Base-by-base conservation (phyloP, 2,329 filamentous ascomycete species). In the Ophiostoma pallidulum region DNA sequence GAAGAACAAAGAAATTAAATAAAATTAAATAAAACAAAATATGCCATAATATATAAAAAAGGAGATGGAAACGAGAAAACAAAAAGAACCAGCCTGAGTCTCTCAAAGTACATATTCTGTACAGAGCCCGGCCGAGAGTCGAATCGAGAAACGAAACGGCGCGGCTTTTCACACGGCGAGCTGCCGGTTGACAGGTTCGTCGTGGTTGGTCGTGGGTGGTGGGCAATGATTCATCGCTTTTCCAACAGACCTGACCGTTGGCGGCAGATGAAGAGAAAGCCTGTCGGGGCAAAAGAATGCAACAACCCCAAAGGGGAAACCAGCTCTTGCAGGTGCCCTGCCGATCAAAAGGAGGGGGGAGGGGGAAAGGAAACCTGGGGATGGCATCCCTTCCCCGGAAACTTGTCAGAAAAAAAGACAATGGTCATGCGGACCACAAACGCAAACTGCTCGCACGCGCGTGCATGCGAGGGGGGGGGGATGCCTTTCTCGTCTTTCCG, bases 221-320 rank as follows among this genome's bases (percentile, higher is more conserved):
- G n/a, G n/a, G n/a, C 18, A 42, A 43, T 43, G 41, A 43, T 35
- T 43, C 41, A 43, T 28, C 24, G 24, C 24, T 6, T 28, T 28
- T 10, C 24, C 24, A 28, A 28, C 24, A 28, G 32, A 14, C 32
- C n/a, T n/a, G n/a, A n/a, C n/a, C n/a, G n/a, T n/a, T n/a, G n/a
- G n/a, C n/a, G n/a, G n/a, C n/a, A n/a, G n/a, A n/a, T n/a, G n/a
- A 14, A 35, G 32, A 18, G 35, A 37, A 37, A n/a, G n/a, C n/a
- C n/a, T n/a, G n/a, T n/a, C n/a, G n/a, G n/a, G n/a, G n/a, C n/a
- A n/a, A n/a, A n/a, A n/a, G n/a, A n/a, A n/a, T n/a, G n/a, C n/a
- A n/a, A n/a, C n/a, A n/a, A n/a, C n/a, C n/a, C n/a, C n/a, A n/a
- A n/a, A n/a, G n/a, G 35, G 20, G 20, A 35, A 41, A 18, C 13